Percentiles rank a stretch among this genome's conserved stretches.
Evolutionary conservation across 345 rosid genomes (phyloP).

Genomic region (Angophora floribunda): DNA sequence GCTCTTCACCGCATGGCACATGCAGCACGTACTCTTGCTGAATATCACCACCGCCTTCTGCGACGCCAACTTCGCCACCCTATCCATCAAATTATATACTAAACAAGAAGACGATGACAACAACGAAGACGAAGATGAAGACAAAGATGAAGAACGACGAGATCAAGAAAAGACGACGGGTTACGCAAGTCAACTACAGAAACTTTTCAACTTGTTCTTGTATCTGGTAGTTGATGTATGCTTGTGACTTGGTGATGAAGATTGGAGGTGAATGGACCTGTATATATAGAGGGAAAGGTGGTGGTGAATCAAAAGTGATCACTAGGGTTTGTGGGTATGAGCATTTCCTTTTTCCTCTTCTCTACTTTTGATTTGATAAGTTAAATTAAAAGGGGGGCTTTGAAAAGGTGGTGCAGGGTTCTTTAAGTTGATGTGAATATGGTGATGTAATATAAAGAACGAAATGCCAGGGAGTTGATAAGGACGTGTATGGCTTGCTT

Average conservation of each 20-base stretch:
- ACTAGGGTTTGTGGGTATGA: not conserved
- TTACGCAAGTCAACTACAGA: not conserved
- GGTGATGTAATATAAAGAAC: not conserved
- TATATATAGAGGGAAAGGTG: not conserved
- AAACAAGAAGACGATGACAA: rapidly evolving
- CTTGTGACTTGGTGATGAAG: not conserved
- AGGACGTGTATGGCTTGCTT: conserved; percentile 14
- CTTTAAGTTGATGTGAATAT: not conserved
- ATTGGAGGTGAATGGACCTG: not conserved
- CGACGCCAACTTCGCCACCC: conserved; percentile 58
- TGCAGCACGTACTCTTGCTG: conserved; percentile 90
- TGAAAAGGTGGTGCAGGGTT: not conserved
- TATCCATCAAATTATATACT: conserved; percentile 36
- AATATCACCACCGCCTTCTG: conserved; percentile 97
- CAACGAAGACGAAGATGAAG: not conserved
- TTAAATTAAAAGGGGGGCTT: not conserved
- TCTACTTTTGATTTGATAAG: not conserved
- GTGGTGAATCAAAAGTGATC: not conserved
- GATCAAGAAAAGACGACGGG: not conserved
- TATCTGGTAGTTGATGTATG: not conserved
- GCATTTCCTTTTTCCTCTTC: not conserved
- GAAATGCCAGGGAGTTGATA: conserved; percentile 7
- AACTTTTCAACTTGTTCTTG: not conserved
- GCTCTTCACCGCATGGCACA: conserved; percentile 87
- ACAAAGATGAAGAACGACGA: not conserved